Conservation (phyloP, 2,329 filamentous ascomycete genomes). For the Alternaria postmessia region DNA sequence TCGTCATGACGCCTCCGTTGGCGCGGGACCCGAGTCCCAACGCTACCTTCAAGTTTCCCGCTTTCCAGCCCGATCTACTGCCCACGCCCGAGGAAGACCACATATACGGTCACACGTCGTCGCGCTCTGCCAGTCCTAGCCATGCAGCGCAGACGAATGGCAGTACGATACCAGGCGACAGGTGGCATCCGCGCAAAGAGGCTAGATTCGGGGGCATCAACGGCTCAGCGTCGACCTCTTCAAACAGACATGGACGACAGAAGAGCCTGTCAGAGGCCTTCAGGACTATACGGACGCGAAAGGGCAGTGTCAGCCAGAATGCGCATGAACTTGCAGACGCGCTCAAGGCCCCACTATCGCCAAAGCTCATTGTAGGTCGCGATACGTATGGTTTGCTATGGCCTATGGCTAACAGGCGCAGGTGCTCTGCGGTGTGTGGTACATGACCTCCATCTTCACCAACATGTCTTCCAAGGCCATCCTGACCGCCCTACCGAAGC, state of each 20-base stretch:
- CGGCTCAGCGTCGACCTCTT: constrained; percentile 40
- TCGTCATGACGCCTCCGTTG: constrained; percentile 42
- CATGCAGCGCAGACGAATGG: constrained; percentile 32
- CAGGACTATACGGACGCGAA: constrained; percentile 78
- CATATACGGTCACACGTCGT: constrained; percentile 41
- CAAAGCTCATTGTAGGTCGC: constrained; percentile 78
- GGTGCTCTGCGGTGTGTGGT: constrained; percentile 90
- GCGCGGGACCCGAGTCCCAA: constrained; percentile 41
- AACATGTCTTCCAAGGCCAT: constrained; percentile 99
- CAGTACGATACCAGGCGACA: constrained; percentile 55
- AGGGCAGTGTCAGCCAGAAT: constrained; percentile 88
- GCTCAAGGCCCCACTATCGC: constrained; percentile 87
- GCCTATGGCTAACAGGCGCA: constrained; percentile 53
- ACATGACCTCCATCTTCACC: constrained; percentile 91
- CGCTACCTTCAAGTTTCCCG: constrained; percentile 56
- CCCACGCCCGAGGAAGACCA: constrained; percentile 50
- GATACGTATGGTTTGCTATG: constrained; percentile 30
- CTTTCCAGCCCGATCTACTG: constrained; percentile 54
- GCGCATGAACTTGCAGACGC: constrained; percentile 93
- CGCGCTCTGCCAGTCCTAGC: constrained; percentile 44
- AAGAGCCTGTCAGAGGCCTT: constrained; percentile 93
- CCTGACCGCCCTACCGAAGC: constrained; percentile 87
- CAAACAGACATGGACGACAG: constrained; percentile 69
- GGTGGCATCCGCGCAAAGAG: constrained; percentile 69
- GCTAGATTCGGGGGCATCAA: constrained; percentile 57